A percentile compares a stretch with the other conserved stretches of the same genome.
phyloP scores from a whole-genome alignment of 2,329 filamentous ascomycete species.

The Calonectria hawksworthii region DNA sequence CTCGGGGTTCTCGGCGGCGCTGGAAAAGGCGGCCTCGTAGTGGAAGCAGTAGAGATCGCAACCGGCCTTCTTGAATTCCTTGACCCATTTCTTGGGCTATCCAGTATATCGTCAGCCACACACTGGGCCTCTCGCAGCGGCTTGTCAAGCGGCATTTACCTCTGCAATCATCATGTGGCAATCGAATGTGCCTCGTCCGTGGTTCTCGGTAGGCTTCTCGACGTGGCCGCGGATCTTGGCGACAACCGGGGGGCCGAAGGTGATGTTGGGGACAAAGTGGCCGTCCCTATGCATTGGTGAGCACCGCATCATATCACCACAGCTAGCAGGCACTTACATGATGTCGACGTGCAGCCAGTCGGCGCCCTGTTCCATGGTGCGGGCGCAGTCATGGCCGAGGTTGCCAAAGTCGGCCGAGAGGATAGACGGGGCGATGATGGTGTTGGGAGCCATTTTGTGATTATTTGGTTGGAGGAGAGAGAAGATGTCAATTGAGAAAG shows the following conservation, averaged over 20 bases:
- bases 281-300: slow-evolving; percentile 78
- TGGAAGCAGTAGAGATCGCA: slow-evolving; percentile 99
- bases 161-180: slow-evolving; percentile 99
- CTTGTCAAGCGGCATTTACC: slow-evolving; percentile 63
- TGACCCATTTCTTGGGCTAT: slow-evolving; percentile 98
- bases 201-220: slow-evolving; percentile 75
- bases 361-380: slow-evolving; percentile 87
- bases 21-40: slow-evolving; percentile 95
- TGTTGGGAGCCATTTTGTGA: slow-evolving; percentile 83
- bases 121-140: neutral
- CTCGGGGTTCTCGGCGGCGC: slow-evolving; percentile 85
- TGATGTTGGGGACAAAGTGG: slow-evolving; percentile 99
- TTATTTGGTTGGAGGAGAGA: neutral
- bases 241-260: slow-evolving; percentile 94
- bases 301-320: slow-evolving; percentile 1
- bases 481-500: slow-evolving; percentile 28
- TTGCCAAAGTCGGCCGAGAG: slow-evolving; percentile 95
- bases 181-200: slow-evolving; percentile 93
- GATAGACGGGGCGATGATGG: slow-evolving; percentile 98
- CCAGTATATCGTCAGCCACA: slow-evolving; percentile 28
- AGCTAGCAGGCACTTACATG: slow-evolving; percentile 65
- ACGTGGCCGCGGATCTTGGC: slow-evolving; percentile 93
- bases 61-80: slow-evolving; percentile 92
- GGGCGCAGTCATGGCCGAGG: slow-evolving; percentile 87
- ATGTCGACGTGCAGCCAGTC: slow-evolving; percentile 98